These are phyloP conservation scores for Irpex sp. DNA, from an alignment of 1,284 basidiomycete species.

Conservation along the genomic window DNA sequence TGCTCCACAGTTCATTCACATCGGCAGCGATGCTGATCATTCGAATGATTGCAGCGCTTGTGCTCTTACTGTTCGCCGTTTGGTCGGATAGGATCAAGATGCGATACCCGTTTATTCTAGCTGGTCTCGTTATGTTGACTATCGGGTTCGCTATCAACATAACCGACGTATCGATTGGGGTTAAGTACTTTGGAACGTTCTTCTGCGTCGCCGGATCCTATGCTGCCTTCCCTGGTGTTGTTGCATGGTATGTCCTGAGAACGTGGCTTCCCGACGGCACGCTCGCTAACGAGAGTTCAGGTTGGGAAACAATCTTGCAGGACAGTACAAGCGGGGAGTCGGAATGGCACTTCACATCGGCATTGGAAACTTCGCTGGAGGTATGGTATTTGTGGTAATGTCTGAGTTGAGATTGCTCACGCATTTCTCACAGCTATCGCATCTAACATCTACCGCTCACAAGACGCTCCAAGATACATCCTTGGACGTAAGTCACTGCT, in stretches of 20 bases:
- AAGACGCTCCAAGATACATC: slow-evolving; percentile 57
- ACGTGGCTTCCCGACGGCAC: background rate
- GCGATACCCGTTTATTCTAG: slow-evolving; percentile 59
- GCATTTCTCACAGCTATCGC: slow-evolving; percentile 43
- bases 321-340: slow-evolving; percentile 64
- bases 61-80: slow-evolving; percentile 48
- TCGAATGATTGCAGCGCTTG: slow-evolving; percentile 36
- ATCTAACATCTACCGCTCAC: slow-evolving; percentile 55
- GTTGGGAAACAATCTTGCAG: slow-evolving; percentile 58
- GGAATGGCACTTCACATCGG: slow-evolving; percentile 64
- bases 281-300: slow-evolving; percentile 21
- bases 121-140: slow-evolving; percentile 47
- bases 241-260: slow-evolving; percentile 51
- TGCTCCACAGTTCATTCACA: slow-evolving; percentile 1
- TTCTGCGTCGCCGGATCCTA: slow-evolving; percentile 60
- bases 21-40: background rate
- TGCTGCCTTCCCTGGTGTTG: slow-evolving; percentile 56
- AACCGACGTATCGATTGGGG: slow-evolving; percentile 41
- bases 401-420: slow-evolving; percentile 24
- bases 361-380: slow-evolving; percentile 50
- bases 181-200: slow-evolving; percentile 69
- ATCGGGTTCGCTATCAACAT: slow-evolving; percentile 69
- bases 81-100: slow-evolving; percentile 56
- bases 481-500: slow-evolving; percentile 48
- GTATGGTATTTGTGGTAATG: background rate